Conservation (phyloP, 2,329 filamentous ascomycete genomes). For the Dothideomycetidae sp. region DNA sequence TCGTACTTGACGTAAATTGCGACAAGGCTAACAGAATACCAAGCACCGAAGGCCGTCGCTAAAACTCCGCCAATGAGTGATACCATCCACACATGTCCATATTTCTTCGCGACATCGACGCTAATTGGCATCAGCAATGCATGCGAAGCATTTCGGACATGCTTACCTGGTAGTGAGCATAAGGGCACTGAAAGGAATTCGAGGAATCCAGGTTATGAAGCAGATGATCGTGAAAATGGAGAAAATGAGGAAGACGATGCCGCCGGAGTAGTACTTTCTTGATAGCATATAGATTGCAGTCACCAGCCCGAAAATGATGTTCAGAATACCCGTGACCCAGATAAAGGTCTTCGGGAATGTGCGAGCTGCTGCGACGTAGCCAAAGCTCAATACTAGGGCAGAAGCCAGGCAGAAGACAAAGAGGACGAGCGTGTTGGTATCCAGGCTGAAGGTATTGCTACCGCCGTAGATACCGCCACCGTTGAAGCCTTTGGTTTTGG, state of each 20-base stretch:
- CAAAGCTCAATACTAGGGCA: slow-evolving; percentile 59
- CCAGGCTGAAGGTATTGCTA: slow-evolving; percentile 51
- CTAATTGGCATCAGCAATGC: slow-evolving; percentile 18
- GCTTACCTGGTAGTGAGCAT: slow-evolving; percentile 58
- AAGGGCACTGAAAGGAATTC: slow-evolving; percentile 80
- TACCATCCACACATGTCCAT: slow-evolving; percentile 76
- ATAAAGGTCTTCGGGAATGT: slow-evolving; percentile 54
- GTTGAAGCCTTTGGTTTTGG: slow-evolving; percentile 45
- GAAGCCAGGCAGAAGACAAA: slow-evolving; percentile 66
- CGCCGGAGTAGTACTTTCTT: slow-evolving; percentile 63
- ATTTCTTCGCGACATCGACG: slow-evolving; percentile 70
- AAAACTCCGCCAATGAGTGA: slow-evolving; percentile 69
- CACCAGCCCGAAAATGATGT: slow-evolving; percentile 69
- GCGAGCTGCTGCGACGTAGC: slow-evolving; percentile 62
- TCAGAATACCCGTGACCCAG: slow-evolving; percentile 81
- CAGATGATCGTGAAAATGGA: slow-evolving; percentile 64
- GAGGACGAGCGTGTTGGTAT: slow-evolving; percentile 73
- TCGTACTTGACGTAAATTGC: slow-evolving; percentile 75
- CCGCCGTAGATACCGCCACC: slow-evolving; percentile 62
- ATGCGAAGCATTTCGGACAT: background rate
- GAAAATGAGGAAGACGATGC: slow-evolving; percentile 77
- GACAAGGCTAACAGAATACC: slow-evolving; percentile 76
- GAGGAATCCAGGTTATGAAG: slow-evolving; percentile 77
- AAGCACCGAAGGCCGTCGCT: slow-evolving; percentile 63
- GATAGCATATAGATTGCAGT: slow-evolving; percentile 78